A percentile compares a stretch with the other conserved stretches of the same genome.
Conservation (phyloP, 2,329 filamentous ascomycete genomes). For the Botrytis squamosa region DNA sequence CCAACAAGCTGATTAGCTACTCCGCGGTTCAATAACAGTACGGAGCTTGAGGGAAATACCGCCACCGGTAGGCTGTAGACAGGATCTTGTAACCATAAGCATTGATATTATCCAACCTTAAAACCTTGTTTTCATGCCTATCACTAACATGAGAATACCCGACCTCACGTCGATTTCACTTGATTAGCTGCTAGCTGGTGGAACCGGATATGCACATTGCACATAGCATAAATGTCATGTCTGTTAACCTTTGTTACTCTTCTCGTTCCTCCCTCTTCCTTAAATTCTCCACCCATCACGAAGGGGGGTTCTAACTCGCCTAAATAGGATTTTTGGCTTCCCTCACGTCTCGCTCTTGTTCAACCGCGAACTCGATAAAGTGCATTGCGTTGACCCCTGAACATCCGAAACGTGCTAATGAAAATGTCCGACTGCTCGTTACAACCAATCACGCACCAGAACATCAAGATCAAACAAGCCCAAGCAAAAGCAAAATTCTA, state of each 20-base stretch:
- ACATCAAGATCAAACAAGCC: not conserved
- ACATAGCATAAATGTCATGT: not conserved
- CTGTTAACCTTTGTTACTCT: not conserved
- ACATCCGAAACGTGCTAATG: slow-evolving; percentile 3
- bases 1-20: not conserved
- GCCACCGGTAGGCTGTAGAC: not conserved
- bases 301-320: not conserved
- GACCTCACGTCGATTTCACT: not conserved
- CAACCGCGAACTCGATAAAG: not conserved
- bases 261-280: not conserved
- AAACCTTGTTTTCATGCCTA: not conserved
- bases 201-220: not conserved
- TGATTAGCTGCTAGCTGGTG: not conserved
- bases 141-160: not conserved
- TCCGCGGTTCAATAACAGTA: not conserved
- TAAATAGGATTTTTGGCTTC: not conserved
- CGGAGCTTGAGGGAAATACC: not conserved
- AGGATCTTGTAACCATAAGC: slow-evolving; percentile 7
- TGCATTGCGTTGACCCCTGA: slow-evolving; percentile 7
- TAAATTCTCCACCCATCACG: not conserved
- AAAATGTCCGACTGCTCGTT: not conserved
- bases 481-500: not conserved
- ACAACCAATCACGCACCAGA: not conserved
- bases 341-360: not conserved
- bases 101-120: not conserved